phyloP scores from a whole-genome alignment of 1,139 yeast species.

The Wickerhamomyces sp. region DNA sequence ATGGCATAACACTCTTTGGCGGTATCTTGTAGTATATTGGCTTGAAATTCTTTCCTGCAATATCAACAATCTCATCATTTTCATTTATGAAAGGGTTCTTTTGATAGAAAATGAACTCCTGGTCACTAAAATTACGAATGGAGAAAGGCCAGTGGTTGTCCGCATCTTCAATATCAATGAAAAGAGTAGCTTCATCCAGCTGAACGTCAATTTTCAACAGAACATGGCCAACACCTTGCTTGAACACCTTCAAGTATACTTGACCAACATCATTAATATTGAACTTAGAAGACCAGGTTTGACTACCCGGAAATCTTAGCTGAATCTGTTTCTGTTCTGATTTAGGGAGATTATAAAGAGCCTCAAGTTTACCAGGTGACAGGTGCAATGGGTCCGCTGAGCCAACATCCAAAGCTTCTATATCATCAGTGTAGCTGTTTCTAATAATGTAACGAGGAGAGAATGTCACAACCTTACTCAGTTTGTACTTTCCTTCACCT shows the following conservation, averaged over 20 bases:
- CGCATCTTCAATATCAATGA: slow-evolving; percentile 70
- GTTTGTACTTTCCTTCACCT: slow-evolving; percentile 80
- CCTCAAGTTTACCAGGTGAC: slow-evolving; percentile 45
- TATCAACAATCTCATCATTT: slow-evolving; percentile 51
- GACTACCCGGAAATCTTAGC: slow-evolving; percentile 50
- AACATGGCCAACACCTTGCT: slow-evolving; percentile 59
- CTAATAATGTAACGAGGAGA: slow-evolving; percentile 79
- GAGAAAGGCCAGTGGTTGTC: slow-evolving; percentile 88
- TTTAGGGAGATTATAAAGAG: slow-evolving; percentile 61
- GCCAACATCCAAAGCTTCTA: slow-evolving; percentile 69
- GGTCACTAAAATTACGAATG: slow-evolving; percentile 80
- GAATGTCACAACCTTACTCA: slow-evolving; percentile 73
- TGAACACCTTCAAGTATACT: slow-evolving; percentile 63
- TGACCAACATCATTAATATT: slow-evolving; percentile 80
- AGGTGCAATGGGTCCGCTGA: slow-evolving; percentile 44
- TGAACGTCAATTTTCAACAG: slow-evolving; percentile 69
- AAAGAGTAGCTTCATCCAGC: slow-evolving; percentile 77
- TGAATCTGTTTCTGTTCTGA: slow-evolving; percentile 28
- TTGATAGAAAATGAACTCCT: slow-evolving; percentile 81
- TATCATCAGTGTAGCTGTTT: slow-evolving; percentile 51
- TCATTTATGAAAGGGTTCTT: slow-evolving; percentile 76
- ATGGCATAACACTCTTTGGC: slow-evolving; percentile 93
- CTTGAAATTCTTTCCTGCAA: slow-evolving; percentile 39
- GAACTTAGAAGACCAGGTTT: slow-evolving; percentile 88
- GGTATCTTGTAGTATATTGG: slow-evolving; percentile 80